A percentile compares a stretch with the other conserved stretches of the same genome.
phyloP scores from a whole-genome alignment of 352 stramenopile species.

The Pythium periplocum region DNA sequence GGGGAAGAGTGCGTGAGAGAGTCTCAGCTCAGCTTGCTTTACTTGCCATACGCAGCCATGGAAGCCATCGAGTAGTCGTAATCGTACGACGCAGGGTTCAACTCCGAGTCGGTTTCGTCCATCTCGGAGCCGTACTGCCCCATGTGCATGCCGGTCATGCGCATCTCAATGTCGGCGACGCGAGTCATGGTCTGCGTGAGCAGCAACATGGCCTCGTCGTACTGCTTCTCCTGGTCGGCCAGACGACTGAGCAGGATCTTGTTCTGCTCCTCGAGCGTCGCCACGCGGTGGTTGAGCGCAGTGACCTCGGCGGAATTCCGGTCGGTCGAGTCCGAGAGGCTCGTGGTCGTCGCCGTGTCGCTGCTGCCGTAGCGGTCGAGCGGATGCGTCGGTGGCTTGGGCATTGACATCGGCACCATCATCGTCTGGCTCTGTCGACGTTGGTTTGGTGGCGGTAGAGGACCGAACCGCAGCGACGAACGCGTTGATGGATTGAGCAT shows the following conservation, averaged over 20 bases:
- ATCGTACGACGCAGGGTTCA: slow-evolving; percentile 20
- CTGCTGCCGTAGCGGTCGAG: slow-evolving; percentile 37
- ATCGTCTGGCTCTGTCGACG: not conserved
- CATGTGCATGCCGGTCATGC: slow-evolving; percentile 25
- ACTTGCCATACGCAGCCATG: not conserved
- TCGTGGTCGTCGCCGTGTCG: slow-evolving; percentile 30
- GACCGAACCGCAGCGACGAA: slow-evolving; percentile 14
- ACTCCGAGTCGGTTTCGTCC: slow-evolving; percentile 13
- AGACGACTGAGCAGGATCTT: slow-evolving; percentile 62
- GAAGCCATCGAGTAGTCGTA: slow-evolving; percentile 17
- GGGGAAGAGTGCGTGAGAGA: too few relatives aligned
- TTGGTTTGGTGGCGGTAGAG: slow-evolving; percentile 1
- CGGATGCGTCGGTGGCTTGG: too few relatives aligned
- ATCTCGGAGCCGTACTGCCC: slow-evolving; percentile 10
- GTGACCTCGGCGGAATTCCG: slow-evolving; percentile 36
- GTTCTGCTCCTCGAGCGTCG: slow-evolving; percentile 68
- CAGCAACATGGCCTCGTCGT: slow-evolving; percentile 82
- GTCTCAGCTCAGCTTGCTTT: too few relatives aligned
- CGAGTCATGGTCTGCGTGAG: slow-evolving; percentile 83
- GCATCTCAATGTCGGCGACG: slow-evolving; percentile 79
- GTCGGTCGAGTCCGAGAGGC: slow-evolving; percentile 40
- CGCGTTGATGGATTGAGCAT: slow-evolving; percentile 6
- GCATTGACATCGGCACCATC: too few relatives aligned
- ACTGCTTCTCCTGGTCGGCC: slow-evolving; percentile 76
- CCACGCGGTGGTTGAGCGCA: slow-evolving; percentile 47